Evolutionary conservation across 2,329 filamentous ascomycete genomes (phyloP).

Genomic region (Diaporthe nobilis): DNA sequence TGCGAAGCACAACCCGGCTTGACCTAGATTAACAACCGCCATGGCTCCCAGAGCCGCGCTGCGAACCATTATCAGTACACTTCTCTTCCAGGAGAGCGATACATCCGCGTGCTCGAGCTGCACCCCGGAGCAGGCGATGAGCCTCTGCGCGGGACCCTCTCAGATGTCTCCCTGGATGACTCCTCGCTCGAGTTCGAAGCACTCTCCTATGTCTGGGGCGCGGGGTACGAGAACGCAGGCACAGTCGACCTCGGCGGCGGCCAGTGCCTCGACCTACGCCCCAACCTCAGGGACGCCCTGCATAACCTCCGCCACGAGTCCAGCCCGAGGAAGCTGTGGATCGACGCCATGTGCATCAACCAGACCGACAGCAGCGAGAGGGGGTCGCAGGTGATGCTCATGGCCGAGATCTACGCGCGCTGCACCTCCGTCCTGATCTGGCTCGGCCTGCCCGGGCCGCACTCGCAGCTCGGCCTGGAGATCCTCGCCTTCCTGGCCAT

Average conservation of each 20-base stretch:
- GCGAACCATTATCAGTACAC: neutral
- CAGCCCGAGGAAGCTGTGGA: neutral
- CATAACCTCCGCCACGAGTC: neutral
- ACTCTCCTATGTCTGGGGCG: neutral
- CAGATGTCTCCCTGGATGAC: neutral
- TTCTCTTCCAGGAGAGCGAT: neutral
- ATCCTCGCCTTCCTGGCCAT: neutral
- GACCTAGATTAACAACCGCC: neutral
- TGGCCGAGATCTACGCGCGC: neutral
- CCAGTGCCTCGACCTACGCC: neutral
- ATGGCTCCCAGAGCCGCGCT: neutral
- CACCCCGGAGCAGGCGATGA: neutral
- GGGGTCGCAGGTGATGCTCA: neutral
- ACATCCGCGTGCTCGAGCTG: slow-evolving; percentile 14
- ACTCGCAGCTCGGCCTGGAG: slow-evolving; percentile 2
- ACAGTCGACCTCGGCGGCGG: neutral
- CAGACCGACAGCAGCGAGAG: neutral
- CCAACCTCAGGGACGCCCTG: neutral
- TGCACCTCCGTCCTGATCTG: neutral
- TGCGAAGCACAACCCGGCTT: neutral
- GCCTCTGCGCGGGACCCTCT: neutral
- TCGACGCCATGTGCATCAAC: slow-evolving; percentile 3
- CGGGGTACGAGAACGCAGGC: no score
- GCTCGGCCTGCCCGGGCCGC: neutral
- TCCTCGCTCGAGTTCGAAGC: neutral